Base-by-base conservation (phyloP, 208 protist species). In the Giardia muris region DNA sequence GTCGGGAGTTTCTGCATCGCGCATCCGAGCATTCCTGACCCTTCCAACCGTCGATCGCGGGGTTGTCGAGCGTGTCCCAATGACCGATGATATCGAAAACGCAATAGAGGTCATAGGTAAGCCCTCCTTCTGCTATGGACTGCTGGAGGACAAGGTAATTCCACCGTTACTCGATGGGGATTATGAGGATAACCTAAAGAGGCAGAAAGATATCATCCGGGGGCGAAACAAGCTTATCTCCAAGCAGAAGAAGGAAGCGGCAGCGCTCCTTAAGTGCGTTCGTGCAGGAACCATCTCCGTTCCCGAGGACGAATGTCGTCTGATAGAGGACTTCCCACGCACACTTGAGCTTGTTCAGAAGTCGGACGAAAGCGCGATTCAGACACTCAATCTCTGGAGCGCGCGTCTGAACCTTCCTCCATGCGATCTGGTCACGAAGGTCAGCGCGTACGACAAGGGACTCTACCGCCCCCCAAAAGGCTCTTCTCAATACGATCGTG, bases 21-120 rank as follows among this genome's bases (percentile, higher is more conserved):
- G 90, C 47, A 90, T 93, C 39, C 19, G 57, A 43, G 45, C 43
- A 2, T 93, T 93, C 42, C 43, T 93, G 47, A 92, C 30, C 2
- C 43, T 90, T 46, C 39, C 1, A 42, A 46, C 47, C 47, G 30
- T 87, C 2, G n/a, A 90, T 43, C 19, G 67, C 39, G 89, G 87
- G 42, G 87, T 91, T 42, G 89, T 92, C 39, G 3, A 10, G 4
- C 4, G 42, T 43, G 3, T 46, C 19, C 4, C 4, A 4, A 90
- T 1, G 44, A 47, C 45, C 44, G 87, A 2, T 4, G 45, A 44
- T 4, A 4, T 45, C 19, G 19, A 4, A 4, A 48, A 47, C 44
- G 87, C 87, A 90, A 90, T 90, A 4, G 45, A 90, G 48, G 48
- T 47, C 43, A 48, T n/a, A 43, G n/a, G n/a, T 1, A 44, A 90